phyloP scores from a whole-genome alignment of 257 asterid genomes.

The Lavandula angustifolia region DNA sequence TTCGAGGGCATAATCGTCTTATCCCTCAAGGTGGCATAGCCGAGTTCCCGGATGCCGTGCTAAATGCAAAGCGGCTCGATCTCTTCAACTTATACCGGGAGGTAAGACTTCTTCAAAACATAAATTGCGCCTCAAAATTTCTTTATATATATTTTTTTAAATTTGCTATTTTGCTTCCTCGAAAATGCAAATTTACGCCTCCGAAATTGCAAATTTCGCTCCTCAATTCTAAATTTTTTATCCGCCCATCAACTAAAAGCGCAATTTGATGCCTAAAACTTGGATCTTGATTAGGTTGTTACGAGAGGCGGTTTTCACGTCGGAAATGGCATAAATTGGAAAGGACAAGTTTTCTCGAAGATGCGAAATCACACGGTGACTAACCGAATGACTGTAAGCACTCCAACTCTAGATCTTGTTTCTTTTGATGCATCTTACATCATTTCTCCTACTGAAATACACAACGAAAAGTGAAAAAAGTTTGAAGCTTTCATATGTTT shows the following conservation, averaged over 20 bases:
- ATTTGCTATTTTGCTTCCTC: no score
- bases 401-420: constrained; percentile 17
- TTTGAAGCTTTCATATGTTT: background rate
- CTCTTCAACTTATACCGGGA: constrained; percentile 95
- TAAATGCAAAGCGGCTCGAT: constrained; percentile 98
- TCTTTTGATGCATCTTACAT: background rate
- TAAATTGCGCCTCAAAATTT: background rate
- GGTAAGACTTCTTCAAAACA: constrained; percentile 39
- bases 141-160: no score
- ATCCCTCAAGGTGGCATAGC: constrained; percentile 99
- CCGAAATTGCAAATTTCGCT: no score
- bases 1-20: constrained; percentile 96
- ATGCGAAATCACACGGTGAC: constrained; percentile 98
- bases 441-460: background rate
- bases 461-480: no score
- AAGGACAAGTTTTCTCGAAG: constrained; percentile 98
- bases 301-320: constrained; percentile 99
- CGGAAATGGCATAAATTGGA: constrained; percentile 99
- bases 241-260: background rate
- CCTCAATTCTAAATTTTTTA: no score
- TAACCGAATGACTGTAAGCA: constrained; percentile 86
- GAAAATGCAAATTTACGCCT: no score
- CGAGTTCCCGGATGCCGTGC: constrained; percentile 97
- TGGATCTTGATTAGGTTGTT: constrained; percentile 63
- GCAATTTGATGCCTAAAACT: constrained; percentile 9